Percentiles rank a stretch among this genome's conserved stretches.
These are phyloP conservation scores for Ogataea paradorogensis DNA, from an alignment of 805 yeast genomes.

Conservation along the genomic window DNA sequence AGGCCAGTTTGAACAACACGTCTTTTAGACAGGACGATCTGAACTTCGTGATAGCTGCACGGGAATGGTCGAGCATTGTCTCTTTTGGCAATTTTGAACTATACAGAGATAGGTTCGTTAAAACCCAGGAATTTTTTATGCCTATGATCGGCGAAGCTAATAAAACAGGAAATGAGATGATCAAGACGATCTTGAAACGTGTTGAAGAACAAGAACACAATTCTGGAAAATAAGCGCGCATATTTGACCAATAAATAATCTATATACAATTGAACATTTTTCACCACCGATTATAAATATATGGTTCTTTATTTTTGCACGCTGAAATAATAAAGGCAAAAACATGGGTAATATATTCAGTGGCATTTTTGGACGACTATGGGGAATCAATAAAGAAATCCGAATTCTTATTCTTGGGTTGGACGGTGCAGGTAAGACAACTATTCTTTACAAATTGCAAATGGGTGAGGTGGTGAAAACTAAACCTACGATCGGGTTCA, in stretches of 20 bases:
- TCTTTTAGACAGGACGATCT: conserved; percentile 85
- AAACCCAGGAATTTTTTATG: conserved; percentile 76
- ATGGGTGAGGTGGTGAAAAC: conserved; percentile 81
- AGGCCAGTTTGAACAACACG: conserved; percentile 62
- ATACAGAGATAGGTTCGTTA: conserved; percentile 70
- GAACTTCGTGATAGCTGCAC: conserved; percentile 88
- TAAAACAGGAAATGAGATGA: conserved; percentile 90
- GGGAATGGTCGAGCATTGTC: conserved; percentile 83
- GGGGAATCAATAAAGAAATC: conserved; percentile 89
- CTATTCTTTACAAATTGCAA: conserved; percentile 86
- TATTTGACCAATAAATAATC: not conserved
- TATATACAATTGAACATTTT: not conserved
- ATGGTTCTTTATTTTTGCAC: not conserved
- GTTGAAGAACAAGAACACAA: conserved; percentile 27
- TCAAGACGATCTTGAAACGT: conserved; percentile 59
- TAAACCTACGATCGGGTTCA: conserved; percentile 82
- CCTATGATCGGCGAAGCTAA: conserved; percentile 90
- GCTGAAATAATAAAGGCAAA: conserved; percentile 5
- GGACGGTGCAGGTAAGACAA: conserved; percentile 98
- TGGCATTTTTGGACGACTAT: conserved; percentile 76
- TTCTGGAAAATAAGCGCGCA: not conserved
- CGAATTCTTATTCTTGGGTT: conserved; percentile 86
- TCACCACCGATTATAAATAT: no score
- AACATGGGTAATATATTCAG: conserved; percentile 88
- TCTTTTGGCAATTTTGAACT: conserved; percentile 68